Base-by-base conservation (phyloP, 75 land plant genomes). In the Cryptomeria japonica region DNA sequence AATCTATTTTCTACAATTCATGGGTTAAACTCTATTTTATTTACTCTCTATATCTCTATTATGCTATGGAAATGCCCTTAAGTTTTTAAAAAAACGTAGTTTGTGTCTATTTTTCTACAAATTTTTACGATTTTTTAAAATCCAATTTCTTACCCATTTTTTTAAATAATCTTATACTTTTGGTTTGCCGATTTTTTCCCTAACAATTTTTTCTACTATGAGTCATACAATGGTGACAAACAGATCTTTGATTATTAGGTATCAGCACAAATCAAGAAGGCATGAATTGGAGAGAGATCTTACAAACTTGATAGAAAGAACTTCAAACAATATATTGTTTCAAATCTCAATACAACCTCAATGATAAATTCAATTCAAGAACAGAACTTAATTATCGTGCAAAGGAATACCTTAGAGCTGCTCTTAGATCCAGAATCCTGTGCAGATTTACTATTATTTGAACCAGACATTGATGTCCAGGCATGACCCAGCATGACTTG, bases 401-500 rank as follows among this genome's bases (percentile, higher is more conserved):
- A 75, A 32, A 34, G 22, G 42, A 79, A 41, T 82, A 82, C 84
- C 84, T 82, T 82, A n/a, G 84, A 44, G 13, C 44, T 44, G 28
- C 31, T 42, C 49, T 44, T 41, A 7, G 44, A 41, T 44, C 12
- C 5, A 42, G 84, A 82, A 82, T 44, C 47, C 28, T 1, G 12
- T 42, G 47, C 44, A 41, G 84, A 82, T 25, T 82, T 82, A 42
- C 5, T 82, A 28, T 25, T 16, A 82, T 82, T 82, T 41, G n/a
- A 25, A 18, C 84, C 84, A 82, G 49, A 82, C 44, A 19, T 44
- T 1, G 84, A 85, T 49, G 64, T 51, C 80, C 53, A 90, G 56
- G 85, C 89, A 51, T 90, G 89, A 44, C 88, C 88, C 38, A 90
- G 80, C 15, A 90, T 22, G 44, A 87, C 80, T 83, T 90, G 87